A percentile compares a stretch with the other conserved stretches of the same genome.
Conservation (phyloP, 306 rosid genomes). For the Casuarina glauca region DNA sequence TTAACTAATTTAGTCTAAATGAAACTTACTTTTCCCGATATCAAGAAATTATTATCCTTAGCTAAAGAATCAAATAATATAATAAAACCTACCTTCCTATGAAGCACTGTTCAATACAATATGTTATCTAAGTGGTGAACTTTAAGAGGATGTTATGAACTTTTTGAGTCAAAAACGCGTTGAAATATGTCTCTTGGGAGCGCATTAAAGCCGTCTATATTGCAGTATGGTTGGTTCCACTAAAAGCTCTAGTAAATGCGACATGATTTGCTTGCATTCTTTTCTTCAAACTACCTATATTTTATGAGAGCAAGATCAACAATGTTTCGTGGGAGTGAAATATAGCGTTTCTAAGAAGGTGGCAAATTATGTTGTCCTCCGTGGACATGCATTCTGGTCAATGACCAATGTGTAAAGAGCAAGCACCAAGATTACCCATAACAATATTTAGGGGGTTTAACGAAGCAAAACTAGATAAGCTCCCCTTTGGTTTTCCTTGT, state of each 20-base stretch:
- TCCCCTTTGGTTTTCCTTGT: neutral
- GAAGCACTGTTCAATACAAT: neutral
- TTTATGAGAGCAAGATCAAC: neutral
- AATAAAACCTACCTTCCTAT: neutral
- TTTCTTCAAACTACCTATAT: neutral
- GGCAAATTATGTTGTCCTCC: no score
- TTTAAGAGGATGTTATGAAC: neutral
- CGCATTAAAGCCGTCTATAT: neutral
- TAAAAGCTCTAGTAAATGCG: neutral
- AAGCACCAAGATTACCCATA: neutral
- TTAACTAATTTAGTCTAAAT: no score
- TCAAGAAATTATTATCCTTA: no score
- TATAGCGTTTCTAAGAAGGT: neutral
- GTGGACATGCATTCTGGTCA: no score
- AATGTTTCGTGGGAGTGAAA: neutral
- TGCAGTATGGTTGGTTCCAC: neutral
- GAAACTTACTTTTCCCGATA: no score
- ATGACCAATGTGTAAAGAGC: neutral
- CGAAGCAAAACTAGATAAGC: neutral
- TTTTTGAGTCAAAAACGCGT: constrained; percentile 5
- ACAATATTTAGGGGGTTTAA: neutral
- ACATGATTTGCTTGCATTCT: neutral
- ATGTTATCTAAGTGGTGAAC: neutral
- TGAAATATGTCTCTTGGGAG: neutral
- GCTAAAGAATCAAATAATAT: neutral